Base-by-base conservation (phyloP, 768 basidiomycete genomes). In the Suillus alpinus region DNA sequence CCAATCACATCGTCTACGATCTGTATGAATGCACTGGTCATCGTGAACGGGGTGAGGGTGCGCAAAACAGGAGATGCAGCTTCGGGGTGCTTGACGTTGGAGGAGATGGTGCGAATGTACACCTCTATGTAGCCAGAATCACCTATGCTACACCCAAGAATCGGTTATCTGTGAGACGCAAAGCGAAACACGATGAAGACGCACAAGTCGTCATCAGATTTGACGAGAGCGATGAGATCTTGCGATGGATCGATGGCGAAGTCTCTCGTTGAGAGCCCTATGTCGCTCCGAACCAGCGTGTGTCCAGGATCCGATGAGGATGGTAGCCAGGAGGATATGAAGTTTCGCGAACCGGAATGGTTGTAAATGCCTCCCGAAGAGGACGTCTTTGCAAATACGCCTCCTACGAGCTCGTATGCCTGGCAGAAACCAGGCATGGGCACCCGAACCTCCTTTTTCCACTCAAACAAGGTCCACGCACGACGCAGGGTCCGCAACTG, bases 221-320 rank as follows among this genome's bases (percentile, higher is more conserved):
- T 68, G 16, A 84, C 69, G 16, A 83, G 67, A 8, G 81, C 77
- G 40, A 87, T 73, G 50, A 88, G 66, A 63, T 88, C 85, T 68
- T 88, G 87, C 5, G 83, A 79, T 0, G 87, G 85, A 64, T 88
- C 86, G n/a, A 87, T 81, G 0, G 83, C 85, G 61, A 87, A 85
- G 65, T 87, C 86, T 47, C 82, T 75, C 41, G 78, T 75, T 9
- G 69, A 60, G 8, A 84, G 49, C 1, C 76, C 78, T 0, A 86
- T 46, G 32, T 83, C 74, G 1, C 73, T 68, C 18, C 68, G 62
- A 1, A 74, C 63, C 37, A 74, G 40, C 34, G 62, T 59, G 2
- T n/a, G 62, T 0, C 52, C 59, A 13, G 50, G 20, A 37, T 62
- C 23, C 51, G 63, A 8, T 9, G 63, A 20, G 23, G 70, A 31